phyloP scores from a whole-genome alignment of 2,329 filamentous ascomycete species.

The Talaromyces piceae region DNA sequence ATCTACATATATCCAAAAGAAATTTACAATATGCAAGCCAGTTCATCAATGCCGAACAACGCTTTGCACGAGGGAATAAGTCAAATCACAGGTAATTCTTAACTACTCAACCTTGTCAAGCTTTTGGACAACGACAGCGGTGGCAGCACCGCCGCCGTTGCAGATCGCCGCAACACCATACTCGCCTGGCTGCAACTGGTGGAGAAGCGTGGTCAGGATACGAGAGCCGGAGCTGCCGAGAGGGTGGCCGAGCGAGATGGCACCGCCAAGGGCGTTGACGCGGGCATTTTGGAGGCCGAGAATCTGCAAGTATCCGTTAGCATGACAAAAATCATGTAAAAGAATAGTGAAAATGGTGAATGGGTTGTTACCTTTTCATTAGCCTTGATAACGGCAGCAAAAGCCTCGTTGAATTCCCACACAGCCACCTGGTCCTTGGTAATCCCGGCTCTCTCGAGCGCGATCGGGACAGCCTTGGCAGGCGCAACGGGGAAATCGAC shows the following conservation, averaged over 20 bases:
- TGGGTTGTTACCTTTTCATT: conserved; percentile 66
- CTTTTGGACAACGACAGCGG: conserved; percentile 83
- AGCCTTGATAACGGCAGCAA: conserved; percentile 89
- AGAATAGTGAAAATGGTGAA: too few relatives aligned
- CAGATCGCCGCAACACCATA: conserved; percentile 95
- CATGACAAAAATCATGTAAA: neutral
- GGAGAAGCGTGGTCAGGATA: conserved; percentile 81
- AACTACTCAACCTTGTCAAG: conserved; percentile 51
- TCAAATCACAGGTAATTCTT: too few relatives aligned
- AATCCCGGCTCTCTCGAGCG: conserved; percentile 80
- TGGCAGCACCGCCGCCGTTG: conserved; percentile 90
- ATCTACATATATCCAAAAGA: conserved; percentile 1
- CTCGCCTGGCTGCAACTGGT: conserved; percentile 85
- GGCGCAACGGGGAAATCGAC: conserved; percentile 94
- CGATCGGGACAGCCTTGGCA: conserved; percentile 83
- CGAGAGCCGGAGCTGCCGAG: conserved; percentile 88
- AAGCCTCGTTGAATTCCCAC: conserved; percentile 99
- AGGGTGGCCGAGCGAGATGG: conserved; percentile 86
- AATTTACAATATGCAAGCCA: neutral
- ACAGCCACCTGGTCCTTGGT: conserved; percentile 84
- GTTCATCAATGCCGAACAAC: conserved; percentile 1
- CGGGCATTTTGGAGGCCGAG: conserved; percentile 70
- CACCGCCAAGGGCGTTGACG: conserved; percentile 83
- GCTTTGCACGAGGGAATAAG: neutral
- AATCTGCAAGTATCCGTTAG: conserved; percentile 42